Evolutionary conservation across 495 filamentous ascomycete genomes (phyloP), one percentile per base, ranked within the genome.

Genomic region (Aspergillus sparsus): DNA sequence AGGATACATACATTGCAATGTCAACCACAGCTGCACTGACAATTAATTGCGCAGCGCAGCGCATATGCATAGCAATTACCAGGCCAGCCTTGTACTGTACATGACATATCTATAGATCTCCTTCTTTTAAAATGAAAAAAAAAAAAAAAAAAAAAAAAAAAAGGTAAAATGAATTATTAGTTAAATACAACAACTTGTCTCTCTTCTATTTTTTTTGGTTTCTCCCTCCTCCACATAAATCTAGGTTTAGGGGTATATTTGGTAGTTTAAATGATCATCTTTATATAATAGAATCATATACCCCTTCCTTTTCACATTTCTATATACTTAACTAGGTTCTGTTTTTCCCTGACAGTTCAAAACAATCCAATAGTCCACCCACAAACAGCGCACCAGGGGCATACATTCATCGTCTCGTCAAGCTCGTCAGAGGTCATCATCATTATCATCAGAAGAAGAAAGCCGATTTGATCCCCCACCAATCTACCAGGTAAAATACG

Each of bases 361-460:
- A 37, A 37, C 13, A 52, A 18, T 11, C n/a, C 10, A 49, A 6
- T 33, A 49, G 34, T 33, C 49, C 31, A 10, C 16, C 13, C 18
- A 37, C 37, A 16, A 37, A 27, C 37, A 54, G 35, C 18, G 18
- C 33, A 16, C 49, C 21, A 11, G 21, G 49, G 49, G 32, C 21
- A 51, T 51, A 18, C 32, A 58, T 54, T 37, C 51, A 54, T 39
- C 35, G 27, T 42, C 51, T 39, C 34, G 7, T 54, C 51, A 55
- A 55, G 41, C 51, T 41, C 51, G 18, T 54, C 51, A 46, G 41
- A 39, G 8, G 11, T 55, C 52, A n/a, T 55, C 52, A 55, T 55
- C 13, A 21, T 55, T 36, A 42, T 55, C 15, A 55, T 31, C 11
- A 16, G 15, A 5, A 12, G 37, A 18, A 33, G 34, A 54, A 54